phyloP scores from a whole-genome alignment of 176 grass and related monocot genomes.

The Zea luxurians region DNA sequence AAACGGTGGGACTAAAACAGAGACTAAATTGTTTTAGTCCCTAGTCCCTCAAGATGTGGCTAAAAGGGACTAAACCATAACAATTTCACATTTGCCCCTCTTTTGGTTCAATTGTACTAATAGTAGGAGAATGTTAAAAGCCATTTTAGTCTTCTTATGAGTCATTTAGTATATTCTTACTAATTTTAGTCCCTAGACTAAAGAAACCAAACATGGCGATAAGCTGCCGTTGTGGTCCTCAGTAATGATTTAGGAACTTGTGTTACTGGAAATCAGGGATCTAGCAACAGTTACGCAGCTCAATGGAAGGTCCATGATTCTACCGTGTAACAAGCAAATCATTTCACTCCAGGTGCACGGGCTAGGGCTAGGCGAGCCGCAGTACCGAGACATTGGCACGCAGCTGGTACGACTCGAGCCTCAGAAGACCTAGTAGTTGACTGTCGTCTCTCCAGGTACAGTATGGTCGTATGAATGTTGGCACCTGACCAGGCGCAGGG shows the following conservation, averaged over 20 bases:
- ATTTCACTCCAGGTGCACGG: background rate
- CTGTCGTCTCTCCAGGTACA: constrained; percentile 33
- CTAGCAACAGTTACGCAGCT: background rate
- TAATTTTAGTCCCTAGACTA: too few species aligned
- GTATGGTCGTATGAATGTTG: background rate
- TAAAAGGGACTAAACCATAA: too few species aligned
- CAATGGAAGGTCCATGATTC: background rate
- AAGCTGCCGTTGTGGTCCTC: too few species aligned
- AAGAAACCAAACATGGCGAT: too few species aligned
- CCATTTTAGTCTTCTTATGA: too few species aligned
- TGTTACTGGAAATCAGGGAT: background rate
- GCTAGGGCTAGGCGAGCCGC: background rate
- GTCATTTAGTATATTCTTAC: too few species aligned
- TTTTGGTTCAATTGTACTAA: too few species aligned
- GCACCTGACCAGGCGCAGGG: constrained; percentile 4
- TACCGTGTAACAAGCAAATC: constrained; percentile 1
- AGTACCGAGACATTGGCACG: background rate
- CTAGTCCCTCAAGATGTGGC: too few species aligned
- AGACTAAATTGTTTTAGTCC: too few species aligned
- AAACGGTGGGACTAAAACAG: too few species aligned
- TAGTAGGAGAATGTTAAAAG: too few species aligned
- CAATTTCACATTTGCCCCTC: too few species aligned
- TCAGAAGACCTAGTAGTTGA: constrained; percentile 36
- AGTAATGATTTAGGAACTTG: background rate
- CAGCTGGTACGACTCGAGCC: constrained; percentile 11